phyloP scores from a whole-genome alignment of 2,329 filamentous ascomycete genomes.

The Fusarium cyanostomum region DNA sequence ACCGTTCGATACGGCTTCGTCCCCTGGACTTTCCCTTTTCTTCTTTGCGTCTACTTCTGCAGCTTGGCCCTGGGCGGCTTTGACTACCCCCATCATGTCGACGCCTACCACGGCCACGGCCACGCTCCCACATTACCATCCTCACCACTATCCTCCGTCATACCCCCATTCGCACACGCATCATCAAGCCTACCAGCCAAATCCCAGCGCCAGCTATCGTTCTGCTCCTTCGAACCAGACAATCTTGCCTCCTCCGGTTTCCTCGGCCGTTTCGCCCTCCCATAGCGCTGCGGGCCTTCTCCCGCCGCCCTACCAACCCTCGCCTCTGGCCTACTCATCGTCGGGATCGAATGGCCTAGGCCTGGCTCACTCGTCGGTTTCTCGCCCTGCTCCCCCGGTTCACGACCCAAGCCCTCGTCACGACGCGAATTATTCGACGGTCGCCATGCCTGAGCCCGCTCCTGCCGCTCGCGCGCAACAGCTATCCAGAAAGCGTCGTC shows the following conservation, averaged over 20 bases:
- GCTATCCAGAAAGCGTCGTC: conserved; percentile 61
- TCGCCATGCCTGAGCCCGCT: conserved; percentile 41
- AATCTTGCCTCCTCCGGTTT: conserved; percentile 45
- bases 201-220: conserved; percentile 44
- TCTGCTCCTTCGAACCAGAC: conserved; percentile 39
- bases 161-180: conserved; percentile 55
- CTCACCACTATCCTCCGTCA: conserved; percentile 68
- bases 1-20: conserved; percentile 34
- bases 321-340: conserved; percentile 45
- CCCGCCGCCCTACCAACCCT: conserved; percentile 44
- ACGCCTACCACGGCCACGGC: conserved; percentile 81
- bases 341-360: conserved; percentile 47
- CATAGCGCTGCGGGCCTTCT: conserved; percentile 34
- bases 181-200: conserved; percentile 45
- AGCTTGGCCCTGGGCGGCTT: conserved; percentile 38
- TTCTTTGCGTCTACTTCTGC: conserved; percentile 25
- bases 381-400: conserved; percentile 44
- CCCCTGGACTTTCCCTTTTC: conserved; percentile 7
- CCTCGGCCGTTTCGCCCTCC: conserved; percentile 40
- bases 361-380: conserved; percentile 44
- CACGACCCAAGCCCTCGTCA: conserved; percentile 44
- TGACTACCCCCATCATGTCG: conserved; percentile 67
- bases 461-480: conserved; percentile 45
- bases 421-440: conserved; percentile 40
- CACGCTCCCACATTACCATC: conserved; percentile 74